These are phyloP conservation scores for Cucumis melo DNA, from an alignment of 306 rosid genomes.

Conservation along the genomic window DNA sequence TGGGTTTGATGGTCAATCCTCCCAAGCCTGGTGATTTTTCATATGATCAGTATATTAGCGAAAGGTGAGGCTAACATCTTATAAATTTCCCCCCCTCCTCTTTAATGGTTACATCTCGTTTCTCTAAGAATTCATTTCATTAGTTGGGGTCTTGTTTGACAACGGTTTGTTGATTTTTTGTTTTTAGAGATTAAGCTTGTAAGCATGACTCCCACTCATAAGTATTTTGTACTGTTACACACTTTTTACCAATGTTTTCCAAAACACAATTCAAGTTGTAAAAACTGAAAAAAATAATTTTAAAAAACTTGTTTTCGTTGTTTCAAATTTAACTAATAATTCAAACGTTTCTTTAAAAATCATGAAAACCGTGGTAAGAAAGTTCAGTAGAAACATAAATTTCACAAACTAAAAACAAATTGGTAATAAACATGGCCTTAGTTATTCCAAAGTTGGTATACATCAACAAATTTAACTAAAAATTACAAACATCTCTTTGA, in stretches of 20 bases:
- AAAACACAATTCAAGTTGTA: background rate
- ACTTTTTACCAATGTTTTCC: background rate
- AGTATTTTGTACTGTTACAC: background rate
- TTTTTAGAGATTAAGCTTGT: background rate
- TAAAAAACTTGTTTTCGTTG: background rate
- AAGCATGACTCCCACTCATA: background rate
- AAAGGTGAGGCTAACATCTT: conserved; percentile 34
- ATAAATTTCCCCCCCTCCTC: background rate
- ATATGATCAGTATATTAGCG: conserved; percentile 61
- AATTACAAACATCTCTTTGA: no score
- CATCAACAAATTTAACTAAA: background rate
- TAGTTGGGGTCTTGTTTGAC: background rate
- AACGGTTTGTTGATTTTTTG: background rate
- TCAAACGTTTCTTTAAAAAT: background rate
- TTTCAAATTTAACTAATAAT: background rate
- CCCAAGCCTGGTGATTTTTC: conserved; percentile 96
- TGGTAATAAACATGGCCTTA: no score
- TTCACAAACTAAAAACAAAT: background rate
- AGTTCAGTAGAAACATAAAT: background rate
- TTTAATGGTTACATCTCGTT: background rate
- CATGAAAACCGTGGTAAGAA: background rate
- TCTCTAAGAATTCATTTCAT: background rate
- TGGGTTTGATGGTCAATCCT: conserved; percentile 94
- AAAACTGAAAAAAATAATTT: background rate
- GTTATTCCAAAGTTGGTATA: background rate